phyloP scores from a whole-genome alignment of 768 basidiomycete genomes.

The Termitomyces bulborhizus region DNA sequence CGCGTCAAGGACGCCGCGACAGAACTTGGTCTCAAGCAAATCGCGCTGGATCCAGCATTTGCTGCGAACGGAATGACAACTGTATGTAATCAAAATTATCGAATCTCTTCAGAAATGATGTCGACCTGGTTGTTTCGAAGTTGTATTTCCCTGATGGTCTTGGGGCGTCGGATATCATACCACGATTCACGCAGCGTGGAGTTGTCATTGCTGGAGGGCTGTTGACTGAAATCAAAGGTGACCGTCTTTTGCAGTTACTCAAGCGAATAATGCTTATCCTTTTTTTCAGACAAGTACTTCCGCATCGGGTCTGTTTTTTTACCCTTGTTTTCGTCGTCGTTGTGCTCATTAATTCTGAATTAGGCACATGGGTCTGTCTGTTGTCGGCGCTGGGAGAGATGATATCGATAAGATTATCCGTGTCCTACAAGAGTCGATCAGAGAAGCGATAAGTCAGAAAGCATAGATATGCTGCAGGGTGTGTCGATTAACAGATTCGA shows the following conservation, averaged over 20 bases:
- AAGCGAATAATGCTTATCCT: not conserved
- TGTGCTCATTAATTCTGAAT: slow-evolving; percentile 1
- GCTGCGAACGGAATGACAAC: slow-evolving; percentile 97
- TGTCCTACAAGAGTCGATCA: slow-evolving; percentile 55
- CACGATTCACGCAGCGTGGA: slow-evolving; percentile 61
- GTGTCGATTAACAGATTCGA: not conserved
- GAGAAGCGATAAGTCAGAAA: slow-evolving; percentile 31
- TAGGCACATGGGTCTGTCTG: slow-evolving; percentile 91
- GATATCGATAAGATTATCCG: slow-evolving; percentile 72
- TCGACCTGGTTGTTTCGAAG: slow-evolving; percentile 21
- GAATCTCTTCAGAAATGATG: not conserved
- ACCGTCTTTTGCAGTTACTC: slow-evolving; percentile 11
- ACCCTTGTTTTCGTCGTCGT: not conserved
- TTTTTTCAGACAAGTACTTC: slow-evolving; percentile 75
- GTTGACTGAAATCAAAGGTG: slow-evolving; percentile 77
- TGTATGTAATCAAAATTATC: slow-evolving; percentile 28
- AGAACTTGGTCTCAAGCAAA: slow-evolving; percentile 65
- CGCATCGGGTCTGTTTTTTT: slow-evolving; percentile 61
- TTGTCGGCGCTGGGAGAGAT: slow-evolving; percentile 57
- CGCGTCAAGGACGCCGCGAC: slow-evolving; percentile 63
- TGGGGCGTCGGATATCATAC: slow-evolving; percentile 69
- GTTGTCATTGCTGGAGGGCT: slow-evolving; percentile 87
- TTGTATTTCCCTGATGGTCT: slow-evolving; percentile 82
- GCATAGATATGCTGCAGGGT: slow-evolving; percentile 3
- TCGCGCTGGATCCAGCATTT: slow-evolving; percentile 54